phyloP scores from a whole-genome alignment of 2,329 filamentous ascomycete genomes.

The Aspergillus amoenus region DNA sequence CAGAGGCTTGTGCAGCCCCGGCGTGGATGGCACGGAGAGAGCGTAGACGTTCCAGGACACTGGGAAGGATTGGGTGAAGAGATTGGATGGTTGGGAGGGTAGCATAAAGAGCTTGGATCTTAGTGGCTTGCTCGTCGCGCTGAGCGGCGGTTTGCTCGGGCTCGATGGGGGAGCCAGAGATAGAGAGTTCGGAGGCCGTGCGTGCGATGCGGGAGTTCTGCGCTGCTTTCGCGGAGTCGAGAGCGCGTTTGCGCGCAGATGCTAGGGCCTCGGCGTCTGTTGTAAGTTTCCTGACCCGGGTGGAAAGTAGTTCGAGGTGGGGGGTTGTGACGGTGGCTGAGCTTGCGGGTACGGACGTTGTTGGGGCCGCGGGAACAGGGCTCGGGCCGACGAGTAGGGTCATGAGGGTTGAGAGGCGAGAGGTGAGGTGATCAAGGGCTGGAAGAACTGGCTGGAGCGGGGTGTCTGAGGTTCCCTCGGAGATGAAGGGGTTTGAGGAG shows the following conservation, averaged over 20 bases:
- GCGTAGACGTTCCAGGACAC: conserved; percentile 79
- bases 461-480: conserved; percentile 51
- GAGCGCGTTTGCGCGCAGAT: conserved; percentile 43
- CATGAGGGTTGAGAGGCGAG: conserved; percentile 73
- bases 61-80: conserved; percentile 78
- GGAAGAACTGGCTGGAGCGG: conserved; percentile 69
- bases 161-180: conserved; percentile 51
- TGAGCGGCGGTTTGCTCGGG: conserved; percentile 47
- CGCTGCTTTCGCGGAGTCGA: conserved; percentile 42
- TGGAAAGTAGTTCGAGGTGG: conserved; percentile 45
- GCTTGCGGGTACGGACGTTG: conserved; percentile 19
- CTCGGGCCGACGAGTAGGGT: conserved; percentile 40
- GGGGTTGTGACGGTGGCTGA: conserved; percentile 37
- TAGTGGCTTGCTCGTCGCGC: conserved; percentile 69
- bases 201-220: conserved; percentile 39
- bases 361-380: conserved; percentile 28
- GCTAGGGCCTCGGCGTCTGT: conserved; percentile 46
- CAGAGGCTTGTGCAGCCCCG: conserved; percentile 77
- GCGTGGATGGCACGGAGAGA: conserved; percentile 82
- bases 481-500: conserved; percentile 57
- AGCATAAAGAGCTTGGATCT: conserved; percentile 89
- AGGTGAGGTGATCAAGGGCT: conserved; percentile 75
- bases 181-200: conserved; percentile 27
- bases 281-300: conserved; percentile 45
- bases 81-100: conserved; percentile 85